Conservation (phyloP, 495 filamentous ascomycete species). For the Polyplosphaeria fusca region DNA sequence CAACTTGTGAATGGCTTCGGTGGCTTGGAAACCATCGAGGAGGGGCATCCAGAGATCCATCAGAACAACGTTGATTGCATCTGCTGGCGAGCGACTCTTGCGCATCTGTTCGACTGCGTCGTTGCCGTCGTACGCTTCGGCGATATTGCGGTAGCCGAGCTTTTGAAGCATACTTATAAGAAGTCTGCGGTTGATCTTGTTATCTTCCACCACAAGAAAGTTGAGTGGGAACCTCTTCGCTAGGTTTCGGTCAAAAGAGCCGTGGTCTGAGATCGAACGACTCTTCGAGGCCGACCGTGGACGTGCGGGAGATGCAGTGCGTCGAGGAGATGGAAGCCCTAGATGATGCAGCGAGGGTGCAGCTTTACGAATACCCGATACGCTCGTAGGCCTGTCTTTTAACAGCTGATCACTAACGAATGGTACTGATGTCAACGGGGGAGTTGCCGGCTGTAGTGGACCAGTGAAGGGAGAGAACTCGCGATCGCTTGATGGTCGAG, state of each 20-base stretch:
- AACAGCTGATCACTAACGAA: neutral
- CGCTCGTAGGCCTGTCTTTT: neutral
- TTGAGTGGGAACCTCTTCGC: slow-evolving; percentile 61
- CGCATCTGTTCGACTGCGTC: slow-evolving; percentile 67
- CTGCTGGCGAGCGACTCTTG: slow-evolving; percentile 34
- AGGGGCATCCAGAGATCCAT: slow-evolving; percentile 90
- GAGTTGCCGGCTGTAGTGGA: slow-evolving; percentile 6
- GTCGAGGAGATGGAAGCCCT: slow-evolving; percentile 25
- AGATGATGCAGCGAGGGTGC: slow-evolving; percentile 15
- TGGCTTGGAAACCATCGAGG: slow-evolving; percentile 79
- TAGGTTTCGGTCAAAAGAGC: slow-evolving; percentile 45
- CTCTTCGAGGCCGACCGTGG: slow-evolving; percentile 9
- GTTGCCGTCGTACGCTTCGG: slow-evolving; percentile 68
- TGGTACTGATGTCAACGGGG: slow-evolving; percentile 1
- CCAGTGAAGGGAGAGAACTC: slow-evolving; percentile 10
- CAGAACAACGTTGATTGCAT: slow-evolving; percentile 62
- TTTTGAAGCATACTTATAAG: slow-evolving; percentile 67
- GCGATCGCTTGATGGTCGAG: slow-evolving; percentile 14
- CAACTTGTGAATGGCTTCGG: slow-evolving; percentile 60
- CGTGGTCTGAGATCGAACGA: slow-evolving; percentile 8
- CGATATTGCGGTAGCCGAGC: slow-evolving; percentile 61
- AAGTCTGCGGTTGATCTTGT: slow-evolving; percentile 73
- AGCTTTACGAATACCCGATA: neutral
- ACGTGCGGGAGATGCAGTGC: slow-evolving; percentile 12
- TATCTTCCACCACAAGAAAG: slow-evolving; percentile 77